Base-by-base conservation (phyloP, 306 rosid species). In the Begonia loranthoides region DNA sequence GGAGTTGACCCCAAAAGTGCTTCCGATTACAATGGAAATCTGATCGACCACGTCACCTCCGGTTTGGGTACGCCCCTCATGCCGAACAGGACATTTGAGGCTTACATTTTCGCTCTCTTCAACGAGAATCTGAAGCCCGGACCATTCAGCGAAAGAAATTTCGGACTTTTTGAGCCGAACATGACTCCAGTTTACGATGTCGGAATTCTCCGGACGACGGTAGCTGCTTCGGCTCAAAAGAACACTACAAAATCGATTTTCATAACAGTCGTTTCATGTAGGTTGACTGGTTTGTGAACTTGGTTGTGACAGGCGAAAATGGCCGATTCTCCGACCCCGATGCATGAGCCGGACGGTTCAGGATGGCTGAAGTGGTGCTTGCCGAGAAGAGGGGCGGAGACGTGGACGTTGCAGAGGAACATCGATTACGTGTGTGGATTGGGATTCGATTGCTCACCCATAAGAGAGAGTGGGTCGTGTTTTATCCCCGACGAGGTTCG, bases 71-170 rank as follows among this genome's bases (percentile, higher is more conserved):
- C 96, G 0, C 78, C 96, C 2, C 66, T 81, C 45, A 87, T 79
- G 94, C 87, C 96, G 0, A 83, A 87, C 17, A 47, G 75, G 52
- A 87, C 88, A 6, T 87, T 83, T 49, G 94, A 87, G 51, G 65
- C 86, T 2, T 83, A 68, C 52, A 69, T 87, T 41, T 87, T 87
- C 45, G 75, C 83, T 5, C 60, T 87, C 4, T 87, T 87, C 50
- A 68, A 81, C 10, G 94, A 87, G 62, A 65, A 83, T 69, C 76
- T 78, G 15, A 83, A 83, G 64, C 79, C 83, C 2, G 83, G 94
- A 17, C 96, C 94, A 46, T 55, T 47, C 0, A 17, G 72, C 2
- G 94, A 83, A 70, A 80, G 81, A 50, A 80, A 76, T 36, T 87
- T 83, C 0, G 94, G 94, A 51, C 66, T 83, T 5, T 87, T 87